Percentiles rank a stretch among this genome's conserved stretches.
Conservation (phyloP, 441 rosid genomes). For the Adansonia grandidieri region DNA sequence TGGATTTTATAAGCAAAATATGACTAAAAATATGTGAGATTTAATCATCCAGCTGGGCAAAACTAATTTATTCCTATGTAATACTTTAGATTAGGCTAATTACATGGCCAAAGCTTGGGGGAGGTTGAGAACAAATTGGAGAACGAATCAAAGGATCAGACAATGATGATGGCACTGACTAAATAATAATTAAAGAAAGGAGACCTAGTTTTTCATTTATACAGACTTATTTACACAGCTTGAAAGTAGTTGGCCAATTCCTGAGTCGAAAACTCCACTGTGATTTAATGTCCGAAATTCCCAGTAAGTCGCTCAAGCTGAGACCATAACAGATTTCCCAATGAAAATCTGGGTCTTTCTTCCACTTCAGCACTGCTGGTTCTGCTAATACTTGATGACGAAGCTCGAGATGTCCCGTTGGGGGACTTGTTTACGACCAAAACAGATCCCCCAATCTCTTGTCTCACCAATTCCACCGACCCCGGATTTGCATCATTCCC, state of each 20-base stretch:
- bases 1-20: too few relatives aligned
- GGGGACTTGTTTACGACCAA: conserved; percentile 45
- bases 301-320: conserved; percentile 64
- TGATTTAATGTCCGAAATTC: conserved; percentile 49
- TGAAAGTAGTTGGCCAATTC: conserved; percentile 12
- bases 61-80: too few relatives aligned
- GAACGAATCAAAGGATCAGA: neutral
- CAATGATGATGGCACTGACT: neutral
- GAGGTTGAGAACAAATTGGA: neutral
- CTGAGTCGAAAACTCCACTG: neutral
- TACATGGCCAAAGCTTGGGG: neutral
- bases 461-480: conserved; percentile 52
- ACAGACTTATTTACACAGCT: conserved; percentile 18
- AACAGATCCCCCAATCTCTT: conserved; percentile 62
- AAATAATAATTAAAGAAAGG: neutral
- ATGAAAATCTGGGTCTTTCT: conserved; percentile 52
- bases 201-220: neutral
- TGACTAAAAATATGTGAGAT: too few relatives aligned
- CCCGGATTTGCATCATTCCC: conserved; percentile 48
- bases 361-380: conserved; percentile 33
- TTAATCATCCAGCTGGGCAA: too few relatives aligned
- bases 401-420: conserved; percentile 33
- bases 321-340: conserved; percentile 76
- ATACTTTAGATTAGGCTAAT: neutral
- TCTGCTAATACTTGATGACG: conserved; percentile 35